Conservation (phyloP, 306 rosid species). For the Acacia melanoxylon region DNA sequence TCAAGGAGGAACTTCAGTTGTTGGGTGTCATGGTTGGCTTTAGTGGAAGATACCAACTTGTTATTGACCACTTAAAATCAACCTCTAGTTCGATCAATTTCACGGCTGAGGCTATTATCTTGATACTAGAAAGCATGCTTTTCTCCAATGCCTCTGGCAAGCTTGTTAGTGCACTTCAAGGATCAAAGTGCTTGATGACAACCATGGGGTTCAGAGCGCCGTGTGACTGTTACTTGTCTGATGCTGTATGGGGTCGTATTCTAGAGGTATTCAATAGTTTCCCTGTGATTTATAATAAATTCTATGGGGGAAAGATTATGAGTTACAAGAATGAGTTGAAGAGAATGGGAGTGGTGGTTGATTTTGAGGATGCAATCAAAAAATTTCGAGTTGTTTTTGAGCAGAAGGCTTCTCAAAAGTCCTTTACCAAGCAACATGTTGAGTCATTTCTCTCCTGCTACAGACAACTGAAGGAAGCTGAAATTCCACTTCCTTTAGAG, state of each 20-base stretch:
- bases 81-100: constrained; percentile 35
- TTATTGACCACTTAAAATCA: constrained; percentile 52
- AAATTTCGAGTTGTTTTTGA: constrained; percentile 42
- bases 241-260: constrained; percentile 64
- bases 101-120: constrained; percentile 52
- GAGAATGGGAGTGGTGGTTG: constrained; percentile 53
- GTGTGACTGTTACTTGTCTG: constrained; percentile 48
- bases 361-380: constrained; percentile 51
- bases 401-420: constrained; percentile 31
- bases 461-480: constrained; percentile 33
- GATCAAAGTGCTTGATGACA: constrained; percentile 55
- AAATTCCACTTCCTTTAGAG: constrained; percentile 29
- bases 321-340: constrained; percentile 41
- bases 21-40: constrained; percentile 60
- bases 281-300: constrained; percentile 51
- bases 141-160: background rate
- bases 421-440: constrained; percentile 42
- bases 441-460: constrained; percentile 52
- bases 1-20: constrained; percentile 54
- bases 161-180: constrained; percentile 33
- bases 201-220: constrained; percentile 55
- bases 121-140: constrained; percentile 44
- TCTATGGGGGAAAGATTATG: constrained; percentile 42
- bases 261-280: constrained; percentile 52
- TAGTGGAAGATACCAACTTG: constrained; percentile 34